Evolutionary conservation across 495 filamentous ascomycete species (phyloP).

Genomic region (Poronia punctata): DNA sequence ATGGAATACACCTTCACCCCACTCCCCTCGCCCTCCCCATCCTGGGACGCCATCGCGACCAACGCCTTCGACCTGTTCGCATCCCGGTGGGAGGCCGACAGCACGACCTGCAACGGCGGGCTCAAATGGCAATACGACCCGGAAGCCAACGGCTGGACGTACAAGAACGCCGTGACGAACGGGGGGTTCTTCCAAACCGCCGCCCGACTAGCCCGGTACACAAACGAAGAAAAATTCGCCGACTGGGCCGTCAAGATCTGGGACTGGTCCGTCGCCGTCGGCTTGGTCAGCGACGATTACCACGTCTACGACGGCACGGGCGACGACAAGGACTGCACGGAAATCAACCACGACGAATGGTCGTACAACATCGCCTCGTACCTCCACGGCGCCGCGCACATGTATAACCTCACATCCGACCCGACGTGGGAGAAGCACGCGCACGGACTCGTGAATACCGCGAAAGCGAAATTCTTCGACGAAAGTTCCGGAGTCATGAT

Average conservation of each 20-base stretch:
- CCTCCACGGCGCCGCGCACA: constrained; percentile 65
- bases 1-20: constrained; percentile 61
- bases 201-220: constrained; percentile 67
- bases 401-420: constrained; percentile 62
- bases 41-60: constrained; percentile 73
- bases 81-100: constrained; percentile 60
- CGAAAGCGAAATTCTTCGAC: constrained; percentile 50
- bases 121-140: constrained; percentile 78
- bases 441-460: constrained; percentile 47
- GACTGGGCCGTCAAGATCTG: constrained; percentile 67
- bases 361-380: constrained; percentile 70
- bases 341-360: constrained; percentile 61
- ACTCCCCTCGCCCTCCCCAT: constrained; percentile 32
- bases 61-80: constrained; percentile 66
- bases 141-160: constrained; percentile 72
- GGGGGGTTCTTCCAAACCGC: constrained; percentile 74
- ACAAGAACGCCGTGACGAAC: constrained; percentile 74
- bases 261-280: constrained; percentile 58
- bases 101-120: constrained; percentile 66
- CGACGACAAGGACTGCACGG: constrained; percentile 53
- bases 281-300: constrained; percentile 55
- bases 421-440: constrained; percentile 53
- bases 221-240: constrained; percentile 65
- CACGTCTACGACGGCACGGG: constrained; percentile 65
- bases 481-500: constrained; percentile 49